Evolutionary conservation across 164 flowering plant genomes (phyloP).

Genomic region (Magnolia sinica): DNA sequence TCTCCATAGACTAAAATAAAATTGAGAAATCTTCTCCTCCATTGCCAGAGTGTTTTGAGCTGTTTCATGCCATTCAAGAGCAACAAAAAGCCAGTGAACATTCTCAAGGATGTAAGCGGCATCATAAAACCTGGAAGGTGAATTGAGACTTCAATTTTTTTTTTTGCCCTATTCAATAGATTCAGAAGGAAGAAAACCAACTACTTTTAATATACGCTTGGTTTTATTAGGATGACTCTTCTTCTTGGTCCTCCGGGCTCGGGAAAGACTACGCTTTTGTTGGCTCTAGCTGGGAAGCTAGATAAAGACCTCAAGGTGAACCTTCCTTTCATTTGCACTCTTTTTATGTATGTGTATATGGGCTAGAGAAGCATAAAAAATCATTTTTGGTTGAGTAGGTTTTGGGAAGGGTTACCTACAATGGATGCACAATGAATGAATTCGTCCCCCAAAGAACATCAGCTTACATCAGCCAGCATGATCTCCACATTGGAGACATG

Average conservation of each 20-base stretch:
- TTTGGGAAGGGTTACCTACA: constrained; percentile 31
- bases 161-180: not conserved
- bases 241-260: constrained; percentile 39
- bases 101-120: constrained; percentile 31
- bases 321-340: not conserved
- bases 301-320: constrained; percentile 39
- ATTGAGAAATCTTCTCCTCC: not conserved
- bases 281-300: constrained; percentile 45
- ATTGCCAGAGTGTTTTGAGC: constrained; percentile 23
- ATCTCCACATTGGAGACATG: constrained; percentile 32
- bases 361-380: not conserved
- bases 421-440: constrained; percentile 32
- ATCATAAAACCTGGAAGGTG: constrained; percentile 40
- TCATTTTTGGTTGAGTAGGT: constrained; percentile 18
- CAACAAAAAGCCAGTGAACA: constrained; percentile 23
- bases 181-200: not conserved
- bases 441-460: constrained; percentile 34
- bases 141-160: not conserved
- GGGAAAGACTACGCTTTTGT: constrained; percentile 32
- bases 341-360: not conserved
- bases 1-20: not conserved
- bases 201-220: not conserved
- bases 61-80: constrained; percentile 18
- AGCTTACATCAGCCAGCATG: constrained; percentile 37
- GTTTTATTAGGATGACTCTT: constrained; percentile 32